Evolutionary conservation across 2,329 filamentous ascomycete species (phyloP), one percentile per base, ranked within the genome.

Genomic region (Hymenoscyphus salicellus): DNA sequence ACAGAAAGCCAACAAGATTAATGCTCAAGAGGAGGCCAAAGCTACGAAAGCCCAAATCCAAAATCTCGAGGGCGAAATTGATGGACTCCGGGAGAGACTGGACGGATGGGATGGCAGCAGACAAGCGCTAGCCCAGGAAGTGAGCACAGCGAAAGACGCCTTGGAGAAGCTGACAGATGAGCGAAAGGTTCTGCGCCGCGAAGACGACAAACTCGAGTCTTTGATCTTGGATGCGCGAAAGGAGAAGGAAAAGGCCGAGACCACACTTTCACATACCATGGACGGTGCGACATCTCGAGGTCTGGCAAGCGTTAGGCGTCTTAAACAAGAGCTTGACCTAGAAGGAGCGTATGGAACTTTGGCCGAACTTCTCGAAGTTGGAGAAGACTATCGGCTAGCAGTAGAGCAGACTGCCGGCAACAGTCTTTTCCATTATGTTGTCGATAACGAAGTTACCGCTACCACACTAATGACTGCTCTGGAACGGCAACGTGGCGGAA

Each of bases 381-480:
- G 83, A 64, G 92, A 97, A 61, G 85, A 87, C 61, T 98, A 97
- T 78, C 88, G 93, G 66, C 87, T 93, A 11, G 92, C 95, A 1
- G 90, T 96, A 10, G 95, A 99, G 78, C 92, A 96, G 71, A 95
- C 93, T 60, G 95, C 94, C 2, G 95, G 95, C 20, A 89, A 89
- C 68, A 96, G 92, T 75, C 83, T 99, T 8, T 99, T 99, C 79
- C 92, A 99, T 77, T 97, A 97, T 70, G 88, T 99, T 11, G 94
- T 98, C 55, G 94, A 99, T 76, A 94, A 90, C 59, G 92, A 96
- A 66, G 87, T 90, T 49, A 97, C 93, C 0, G 93, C 93, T 0
- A 92, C 91, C 1, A 86, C 87, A 70, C 85, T 97, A 38, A 87
- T 95, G 55, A 90, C 94, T 70, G 85, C 88, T 16, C 82, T 99